A percentile compares a stretch with the other conserved stretches of the same genome.
phyloP scores from a whole-genome alignment of 108 stramenopile genomes.

The Fragilaria crotonensis region DNA sequence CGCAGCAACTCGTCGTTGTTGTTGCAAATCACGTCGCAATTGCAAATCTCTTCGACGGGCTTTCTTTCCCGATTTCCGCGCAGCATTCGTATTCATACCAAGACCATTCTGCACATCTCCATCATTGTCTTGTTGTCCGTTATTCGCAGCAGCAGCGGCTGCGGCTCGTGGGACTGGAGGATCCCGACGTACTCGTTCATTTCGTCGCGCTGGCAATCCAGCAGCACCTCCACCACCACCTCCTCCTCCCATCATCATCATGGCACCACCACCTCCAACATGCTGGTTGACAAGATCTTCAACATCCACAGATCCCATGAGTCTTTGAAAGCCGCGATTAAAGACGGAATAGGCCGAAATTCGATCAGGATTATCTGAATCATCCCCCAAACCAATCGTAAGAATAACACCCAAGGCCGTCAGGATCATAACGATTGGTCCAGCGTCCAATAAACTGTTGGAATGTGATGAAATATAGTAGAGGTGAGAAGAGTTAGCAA shows the following conservation, averaged over 20 bases:
- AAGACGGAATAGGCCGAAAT: slow-evolving; percentile 75
- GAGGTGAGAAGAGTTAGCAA: too few species aligned
- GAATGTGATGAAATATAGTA: slow-evolving; percentile 2
- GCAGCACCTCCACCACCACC: slow-evolving; percentile 3
- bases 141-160: background rate
- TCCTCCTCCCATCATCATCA: slow-evolving; percentile 3
- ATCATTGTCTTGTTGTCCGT: slow-evolving; percentile 5
- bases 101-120: slow-evolving; percentile 22
- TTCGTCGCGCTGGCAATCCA: background rate
- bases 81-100: background rate
- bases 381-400: slow-evolving; percentile 68
- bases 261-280: slow-evolving; percentile 60
- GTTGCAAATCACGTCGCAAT: slow-evolving; percentile 54
- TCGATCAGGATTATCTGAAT: slow-evolving; percentile 22
- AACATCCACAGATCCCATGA: slow-evolving; percentile 68
- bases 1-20: slow-evolving; percentile 66
- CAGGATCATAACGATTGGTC: slow-evolving; percentile 60
- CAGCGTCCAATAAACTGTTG: slow-evolving; percentile 37
- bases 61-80: slow-evolving; percentile 66
- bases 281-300: slow-evolving; percentile 66
- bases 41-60: slow-evolving; percentile 49
- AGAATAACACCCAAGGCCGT: slow-evolving; percentile 50
- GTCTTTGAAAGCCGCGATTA: slow-evolving; percentile 67
- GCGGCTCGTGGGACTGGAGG: background rate
- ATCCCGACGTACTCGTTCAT: slow-evolving; percentile 9